phyloP scores from a whole-genome alignment of 768 basidiomycete genomes.

The Russula sp. region DNA sequence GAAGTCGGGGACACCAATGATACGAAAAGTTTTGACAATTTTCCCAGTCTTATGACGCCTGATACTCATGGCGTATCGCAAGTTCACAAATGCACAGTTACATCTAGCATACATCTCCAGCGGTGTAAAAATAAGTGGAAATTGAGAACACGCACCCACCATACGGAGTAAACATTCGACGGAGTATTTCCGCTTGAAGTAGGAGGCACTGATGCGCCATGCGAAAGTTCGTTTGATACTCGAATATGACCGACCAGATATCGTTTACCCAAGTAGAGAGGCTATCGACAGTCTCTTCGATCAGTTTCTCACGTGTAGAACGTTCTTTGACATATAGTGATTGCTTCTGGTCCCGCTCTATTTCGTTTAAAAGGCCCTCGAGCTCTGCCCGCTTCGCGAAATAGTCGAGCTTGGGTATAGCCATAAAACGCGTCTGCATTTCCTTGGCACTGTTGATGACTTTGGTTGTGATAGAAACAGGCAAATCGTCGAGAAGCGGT shows the following conservation, averaged over 20 bases:
- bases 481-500: slow-evolving; percentile 39
- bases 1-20: slow-evolving; percentile 42
- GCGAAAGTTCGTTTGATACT: slow-evolving; percentile 44
- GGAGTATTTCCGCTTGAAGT: slow-evolving; percentile 41
- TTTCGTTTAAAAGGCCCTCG: slow-evolving; percentile 42
- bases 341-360: slow-evolving; percentile 47
- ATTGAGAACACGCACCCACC: slow-evolving; percentile 28
- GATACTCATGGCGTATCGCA: slow-evolving; percentile 41
- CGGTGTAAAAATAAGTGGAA: slow-evolving; percentile 11
- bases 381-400: slow-evolving; percentile 50
- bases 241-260: slow-evolving; percentile 57
- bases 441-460: slow-evolving; percentile 35
- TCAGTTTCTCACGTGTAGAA: slow-evolving; percentile 46
- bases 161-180: slow-evolving; percentile 35
- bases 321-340: slow-evolving; percentile 42
- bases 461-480: slow-evolving; percentile 33
- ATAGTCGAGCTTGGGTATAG: slow-evolving; percentile 45
- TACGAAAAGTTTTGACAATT: slow-evolving; percentile 40
- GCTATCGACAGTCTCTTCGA: slow-evolving; percentile 48
- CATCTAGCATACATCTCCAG: slow-evolving; percentile 35
- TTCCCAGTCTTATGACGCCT: slow-evolving; percentile 35
- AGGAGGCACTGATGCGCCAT: slow-evolving; percentile 51
- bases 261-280: slow-evolving; percentile 53
- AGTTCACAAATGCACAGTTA: slow-evolving; percentile 42
- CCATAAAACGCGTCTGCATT: slow-evolving; percentile 33